Conservation (phyloP, 768 basidiomycete genomes). For the Podaxis sp. region DNA sequence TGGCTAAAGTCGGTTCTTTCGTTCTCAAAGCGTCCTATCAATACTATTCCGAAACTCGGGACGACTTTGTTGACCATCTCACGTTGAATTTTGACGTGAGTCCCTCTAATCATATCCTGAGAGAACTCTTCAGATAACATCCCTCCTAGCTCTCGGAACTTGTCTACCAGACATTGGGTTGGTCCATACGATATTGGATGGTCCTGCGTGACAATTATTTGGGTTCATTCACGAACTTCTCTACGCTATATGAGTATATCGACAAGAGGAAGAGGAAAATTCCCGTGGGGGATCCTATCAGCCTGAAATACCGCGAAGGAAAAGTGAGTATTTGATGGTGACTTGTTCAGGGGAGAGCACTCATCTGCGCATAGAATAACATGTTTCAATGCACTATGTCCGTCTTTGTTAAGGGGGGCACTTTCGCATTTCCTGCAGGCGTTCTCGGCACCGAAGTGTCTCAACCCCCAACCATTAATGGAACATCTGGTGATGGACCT, state of each 20-base stretch:
- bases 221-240: slow-evolving; percentile 90
- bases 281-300: slow-evolving; percentile 77
- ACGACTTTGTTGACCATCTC: slow-evolving; percentile 76
- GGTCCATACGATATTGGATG: slow-evolving; percentile 88
- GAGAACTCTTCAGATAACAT: background rate
- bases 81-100: slow-evolving; percentile 61
- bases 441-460: slow-evolving; percentile 55
- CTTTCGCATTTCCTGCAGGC: slow-evolving; percentile 62
- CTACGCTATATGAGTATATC: slow-evolving; percentile 82
- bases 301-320: slow-evolving; percentile 73
- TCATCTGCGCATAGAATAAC: slow-evolving; percentile 55
- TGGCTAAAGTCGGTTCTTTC: slow-evolving; percentile 58
- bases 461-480: slow-evolving; percentile 2
- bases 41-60: slow-evolving; percentile 62
- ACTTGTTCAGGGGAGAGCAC: background rate
- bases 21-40: slow-evolving; percentile 66
- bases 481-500: slow-evolving; percentile 38
- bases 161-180: slow-evolving; percentile 72
- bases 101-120: background rate
- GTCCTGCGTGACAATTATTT: slow-evolving; percentile 91
- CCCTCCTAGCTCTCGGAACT: slow-evolving; percentile 43
- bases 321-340: slow-evolving; percentile 42
- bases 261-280: slow-evolving; percentile 54
- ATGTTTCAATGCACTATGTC: slow-evolving; percentile 71
- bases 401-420: slow-evolving; percentile 44